Evolutionary conservation across 78 protist species (phyloP).

Genomic region (Acrasis kona): DNA sequence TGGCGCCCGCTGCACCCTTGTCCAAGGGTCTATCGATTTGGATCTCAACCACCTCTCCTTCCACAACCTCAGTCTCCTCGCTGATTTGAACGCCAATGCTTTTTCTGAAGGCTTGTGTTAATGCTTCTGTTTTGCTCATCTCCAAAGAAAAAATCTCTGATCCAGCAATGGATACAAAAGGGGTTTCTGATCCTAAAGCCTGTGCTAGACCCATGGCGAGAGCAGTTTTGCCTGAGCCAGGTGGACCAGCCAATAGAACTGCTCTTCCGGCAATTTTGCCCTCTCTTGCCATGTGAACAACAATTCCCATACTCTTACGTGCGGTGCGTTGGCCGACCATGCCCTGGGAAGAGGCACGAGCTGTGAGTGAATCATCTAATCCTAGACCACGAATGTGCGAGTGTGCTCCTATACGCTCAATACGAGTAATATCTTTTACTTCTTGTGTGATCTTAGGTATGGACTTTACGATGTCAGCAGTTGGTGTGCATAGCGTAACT

Average conservation of each 20-base stretch:
- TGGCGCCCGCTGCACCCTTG: conserved; percentile 19
- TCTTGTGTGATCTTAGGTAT: too few relatives aligned
- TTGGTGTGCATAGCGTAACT: too few relatives aligned
- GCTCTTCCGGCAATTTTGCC: conserved; percentile 97
- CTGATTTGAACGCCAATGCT: conserved; percentile 93
- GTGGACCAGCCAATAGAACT: conserved; percentile 92
- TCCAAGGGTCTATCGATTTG: conserved; percentile 56
- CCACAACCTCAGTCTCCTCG: conserved; percentile 97
- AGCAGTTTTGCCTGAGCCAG: conserved; percentile 98
- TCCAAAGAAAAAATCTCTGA: conserved; percentile 96
- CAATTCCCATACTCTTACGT: conserved; percentile 84
- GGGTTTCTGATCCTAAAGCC: conserved; percentile 83
- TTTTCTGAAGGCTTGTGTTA: conserved; percentile 92
- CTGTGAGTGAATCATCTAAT: conserved; percentile 80
- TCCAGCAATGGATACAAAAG: conserved; percentile 91
- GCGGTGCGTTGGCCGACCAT: conserved; percentile 95
- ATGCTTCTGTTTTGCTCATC: conserved; percentile 95
- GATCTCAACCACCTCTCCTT: conserved; percentile 97
- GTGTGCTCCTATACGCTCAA: conserved; percentile 88
- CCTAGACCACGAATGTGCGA: conserved; percentile 97
- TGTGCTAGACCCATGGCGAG: conserved; percentile 97
- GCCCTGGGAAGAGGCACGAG: conserved; percentile 79
- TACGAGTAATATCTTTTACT: conserved; percentile 41
- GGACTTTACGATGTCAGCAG: too few relatives aligned
- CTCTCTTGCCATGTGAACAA: conserved; percentile 82